Base-by-base conservation (phyloP, 2,329 filamentous ascomycete species). In the Exophiala alcalophila region DNA sequence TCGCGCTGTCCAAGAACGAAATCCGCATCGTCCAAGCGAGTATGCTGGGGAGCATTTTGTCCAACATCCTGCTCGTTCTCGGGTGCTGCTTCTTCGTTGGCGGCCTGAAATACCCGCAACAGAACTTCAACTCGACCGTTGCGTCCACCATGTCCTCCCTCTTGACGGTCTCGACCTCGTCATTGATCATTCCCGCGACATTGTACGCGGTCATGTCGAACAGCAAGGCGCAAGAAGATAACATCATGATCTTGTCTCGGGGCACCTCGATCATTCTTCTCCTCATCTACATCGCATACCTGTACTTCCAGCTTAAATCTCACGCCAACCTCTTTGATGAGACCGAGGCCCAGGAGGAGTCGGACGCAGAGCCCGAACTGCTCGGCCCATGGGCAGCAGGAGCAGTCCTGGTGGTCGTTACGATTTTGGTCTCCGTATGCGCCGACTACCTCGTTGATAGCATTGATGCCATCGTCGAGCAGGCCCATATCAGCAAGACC, bases 21-120 rank as follows among this genome's bases (percentile, higher is more conserved):
- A 94, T 96, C 61, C 83, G 91, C 58, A 90, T 97, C 53, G 91
- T 97, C n/a, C 92, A 97, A 69, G 85, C 91, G 14, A 94, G 88
- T 52, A 97, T 97, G 90, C 81, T 97, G 23, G 91, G 92, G 33
- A 94, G 86, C 59, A 94, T 97, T 57, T 74, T 97, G 26, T 96
- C 91, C 53, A 97, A 97, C 66, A 83, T 96, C 53, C 76, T 97
- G 5, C 79, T 97, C 15, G 91, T 89, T 32, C 76, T 89, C 61
- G 84, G 84, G 57, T 86, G 86, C 74, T 88, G 84, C 65, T 88
- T 88, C 69, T 71, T 89, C 53, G 76, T 85, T 41, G 86, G 86
- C 41, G 86, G 86, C 21, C 68, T 88, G 47, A 72, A 74, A 50
- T 80, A 81, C 66, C 74, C 75, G 30, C 83, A 91, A 62, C 86